A percentile compares a stretch with the other conserved stretches of the same genome.
Conservation (phyloP, 1,284 basidiomycete genomes). For the Papiliotrema terrestris region DNA sequence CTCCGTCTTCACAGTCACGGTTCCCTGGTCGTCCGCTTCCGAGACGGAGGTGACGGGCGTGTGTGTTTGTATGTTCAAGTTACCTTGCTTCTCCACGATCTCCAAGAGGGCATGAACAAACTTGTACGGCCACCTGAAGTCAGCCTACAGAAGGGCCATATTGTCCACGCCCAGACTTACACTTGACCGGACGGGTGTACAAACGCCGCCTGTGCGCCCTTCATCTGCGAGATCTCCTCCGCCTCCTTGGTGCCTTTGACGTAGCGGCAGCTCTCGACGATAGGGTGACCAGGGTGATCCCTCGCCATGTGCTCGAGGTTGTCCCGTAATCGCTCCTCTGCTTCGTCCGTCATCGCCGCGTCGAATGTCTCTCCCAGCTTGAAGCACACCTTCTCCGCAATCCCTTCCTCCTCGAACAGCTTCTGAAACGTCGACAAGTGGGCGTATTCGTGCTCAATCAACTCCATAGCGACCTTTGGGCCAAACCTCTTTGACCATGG, state of each 20-base stretch:
- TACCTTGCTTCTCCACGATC: slow-evolving; percentile 9
- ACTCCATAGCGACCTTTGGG: slow-evolving; percentile 9
- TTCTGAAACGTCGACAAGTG: slow-evolving; percentile 16
- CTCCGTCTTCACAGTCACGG: slow-evolving; percentile 17
- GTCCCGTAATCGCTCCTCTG: slow-evolving; percentile 8
- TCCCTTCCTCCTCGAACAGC: slow-evolving; percentile 13
- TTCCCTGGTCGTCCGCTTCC: slow-evolving; percentile 11
- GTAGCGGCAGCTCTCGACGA: slow-evolving; percentile 10
- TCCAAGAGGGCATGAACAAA: slow-evolving; percentile 20
- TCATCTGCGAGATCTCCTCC: slow-evolving; percentile 21
- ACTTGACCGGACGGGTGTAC: slow-evolving; percentile 20
- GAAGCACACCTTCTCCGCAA: slow-evolving; percentile 16
- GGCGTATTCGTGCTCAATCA: slow-evolving; percentile 20
- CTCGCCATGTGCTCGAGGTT: slow-evolving; percentile 12
- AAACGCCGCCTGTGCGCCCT: slow-evolving; percentile 16
- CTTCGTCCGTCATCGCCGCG: slow-evolving; percentile 22
- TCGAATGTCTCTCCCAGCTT: slow-evolving; percentile 19
- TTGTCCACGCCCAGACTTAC: slow-evolving; percentile 20
- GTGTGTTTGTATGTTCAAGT: slow-evolving; percentile 20
- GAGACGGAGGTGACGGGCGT: slow-evolving; percentile 19
- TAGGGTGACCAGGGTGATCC: slow-evolving; percentile 8
- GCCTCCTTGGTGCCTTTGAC: slow-evolving; percentile 19
- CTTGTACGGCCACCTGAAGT: slow-evolving; percentile 19
- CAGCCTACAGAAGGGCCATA: neutral
- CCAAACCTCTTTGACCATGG: slow-evolving; percentile 16